Evolutionary conservation across 2,329 filamentous ascomycete genomes (phyloP).

Genomic region (Pleurostoma richardsiae): DNA sequence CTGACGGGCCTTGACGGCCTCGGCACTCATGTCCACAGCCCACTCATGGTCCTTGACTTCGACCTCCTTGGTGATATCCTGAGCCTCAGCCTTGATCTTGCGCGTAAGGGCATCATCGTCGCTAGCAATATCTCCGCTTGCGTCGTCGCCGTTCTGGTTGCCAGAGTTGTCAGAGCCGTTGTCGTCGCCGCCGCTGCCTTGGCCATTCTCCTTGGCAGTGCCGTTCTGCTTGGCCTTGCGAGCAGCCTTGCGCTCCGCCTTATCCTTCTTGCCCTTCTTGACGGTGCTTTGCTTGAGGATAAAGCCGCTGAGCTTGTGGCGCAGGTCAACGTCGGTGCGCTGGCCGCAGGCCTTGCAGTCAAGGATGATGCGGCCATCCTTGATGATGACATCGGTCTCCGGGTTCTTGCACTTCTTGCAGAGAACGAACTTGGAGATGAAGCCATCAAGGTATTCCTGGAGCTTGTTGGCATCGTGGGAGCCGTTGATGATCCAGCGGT

Average conservation of each 20-base stretch:
- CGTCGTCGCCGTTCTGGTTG: slow-evolving; percentile 42
- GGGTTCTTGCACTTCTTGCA: slow-evolving; percentile 99
- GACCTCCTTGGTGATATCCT: slow-evolving; percentile 39
- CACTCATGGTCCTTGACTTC: slow-evolving; percentile 79
- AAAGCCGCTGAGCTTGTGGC: slow-evolving; percentile 94
- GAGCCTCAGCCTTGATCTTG: slow-evolving; percentile 63
- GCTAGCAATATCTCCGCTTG: slow-evolving; percentile 65
- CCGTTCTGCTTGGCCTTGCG: slow-evolving; percentile 81
- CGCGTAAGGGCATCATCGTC: slow-evolving; percentile 78
- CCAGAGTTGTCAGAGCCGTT: slow-evolving; percentile 43
- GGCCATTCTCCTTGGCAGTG: slow-evolving; percentile 52
- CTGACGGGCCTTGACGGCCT: slow-evolving; percentile 90
- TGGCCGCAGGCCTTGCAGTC: slow-evolving; percentile 99
- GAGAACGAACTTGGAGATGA: slow-evolving; percentile 97
- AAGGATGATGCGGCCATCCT: slow-evolving; percentile 84
- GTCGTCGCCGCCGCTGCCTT: slow-evolving; percentile 56
- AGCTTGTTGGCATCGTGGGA: slow-evolving; percentile 93
- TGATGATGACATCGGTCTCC: slow-evolving; percentile 93
- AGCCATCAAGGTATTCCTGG: slow-evolving; percentile 96
- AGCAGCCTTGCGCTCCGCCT: slow-evolving; percentile 84
- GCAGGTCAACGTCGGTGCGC: slow-evolving; percentile 83
- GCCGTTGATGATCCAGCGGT: slow-evolving; percentile 99
- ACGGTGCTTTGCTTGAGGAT: slow-evolving; percentile 87
- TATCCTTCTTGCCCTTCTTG: slow-evolving; percentile 95
- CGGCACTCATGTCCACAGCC: slow-evolving; percentile 95